Percentiles rank a stretch among this genome's conserved stretches.
These are phyloP conservation scores for Diaporthe longicolla DNA, from an alignment of 2,329 filamentous ascomycete genomes.

Conservation along the genomic window DNA sequence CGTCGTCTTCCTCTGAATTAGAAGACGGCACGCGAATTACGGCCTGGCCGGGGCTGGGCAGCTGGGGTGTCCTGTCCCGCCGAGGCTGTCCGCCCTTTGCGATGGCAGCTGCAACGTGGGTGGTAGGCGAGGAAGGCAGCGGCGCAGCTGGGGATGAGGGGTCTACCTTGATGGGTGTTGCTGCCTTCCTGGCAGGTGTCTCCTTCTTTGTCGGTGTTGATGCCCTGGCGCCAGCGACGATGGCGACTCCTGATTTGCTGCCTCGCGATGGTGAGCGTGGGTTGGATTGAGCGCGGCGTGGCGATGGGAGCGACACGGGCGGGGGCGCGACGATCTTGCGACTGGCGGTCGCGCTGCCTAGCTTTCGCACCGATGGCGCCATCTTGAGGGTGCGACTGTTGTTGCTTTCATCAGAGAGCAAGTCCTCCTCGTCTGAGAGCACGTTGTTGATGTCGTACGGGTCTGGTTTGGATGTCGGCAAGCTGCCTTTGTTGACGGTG, in stretches of 20 bases:
- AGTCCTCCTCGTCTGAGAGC: slow-evolving; percentile 27
- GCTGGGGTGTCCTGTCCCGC: background rate
- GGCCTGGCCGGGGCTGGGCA: slow-evolving; percentile 3
- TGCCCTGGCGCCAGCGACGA: background rate
- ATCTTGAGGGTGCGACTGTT: background rate
- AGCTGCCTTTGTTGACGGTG: background rate
- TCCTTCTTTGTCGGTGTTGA: slow-evolving; percentile 23
- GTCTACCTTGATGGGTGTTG: background rate
- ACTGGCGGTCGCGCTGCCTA: slow-evolving; percentile 19
- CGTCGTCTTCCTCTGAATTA: slow-evolving; percentile 19
- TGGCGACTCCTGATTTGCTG: background rate
- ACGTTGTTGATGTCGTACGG: slow-evolving; percentile 40
- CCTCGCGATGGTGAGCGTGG: background rate
- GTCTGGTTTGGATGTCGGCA: slow-evolving; percentile 26
- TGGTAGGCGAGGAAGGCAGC: slow-evolving; percentile 34
- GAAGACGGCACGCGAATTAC: slow-evolving; percentile 9
- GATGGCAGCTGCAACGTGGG: slow-evolving; percentile 35
- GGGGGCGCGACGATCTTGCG: background rate
- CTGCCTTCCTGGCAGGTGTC: background rate
- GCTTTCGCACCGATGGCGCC: slow-evolving; percentile 31
- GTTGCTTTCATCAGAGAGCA: background rate
- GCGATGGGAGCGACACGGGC: background rate
- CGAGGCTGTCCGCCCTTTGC: slow-evolving; percentile 2
- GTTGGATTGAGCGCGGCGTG: background rate
- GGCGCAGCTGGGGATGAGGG: slow-evolving; percentile 19